These are phyloP conservation scores for Plantago major DNA, from an alignment of 257 asterid genomes.

Conservation along the genomic window DNA sequence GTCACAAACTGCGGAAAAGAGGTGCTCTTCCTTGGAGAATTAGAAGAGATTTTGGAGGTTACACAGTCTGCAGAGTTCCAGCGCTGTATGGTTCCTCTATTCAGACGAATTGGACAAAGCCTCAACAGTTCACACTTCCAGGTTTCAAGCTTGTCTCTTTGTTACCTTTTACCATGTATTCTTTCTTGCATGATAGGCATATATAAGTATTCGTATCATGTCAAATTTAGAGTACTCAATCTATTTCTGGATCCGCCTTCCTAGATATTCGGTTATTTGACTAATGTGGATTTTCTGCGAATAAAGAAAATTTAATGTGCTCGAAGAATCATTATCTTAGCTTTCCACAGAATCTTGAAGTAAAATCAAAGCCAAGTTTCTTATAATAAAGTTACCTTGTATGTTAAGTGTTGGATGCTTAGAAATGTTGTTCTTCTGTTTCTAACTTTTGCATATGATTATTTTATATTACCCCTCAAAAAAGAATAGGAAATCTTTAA, in stretches of 20 bases:
- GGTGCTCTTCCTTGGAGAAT: slow-evolving; percentile 82
- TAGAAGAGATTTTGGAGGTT: slow-evolving; percentile 79
- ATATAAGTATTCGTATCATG: slow-evolving; percentile 3
- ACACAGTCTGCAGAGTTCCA: slow-evolving; percentile 76
- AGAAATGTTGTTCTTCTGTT: no score
- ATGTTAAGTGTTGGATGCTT: no score
- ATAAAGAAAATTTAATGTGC: not conserved
- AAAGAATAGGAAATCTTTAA: no score
- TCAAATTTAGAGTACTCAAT: not conserved
- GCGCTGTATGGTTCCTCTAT: slow-evolving; percentile 81
- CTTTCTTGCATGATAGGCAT: slow-evolving; percentile 7
- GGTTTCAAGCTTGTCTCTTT: slow-evolving; percentile 35
- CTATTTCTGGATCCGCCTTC: not conserved
- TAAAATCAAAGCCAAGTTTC: not conserved
- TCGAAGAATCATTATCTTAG: slow-evolving; percentile 6
- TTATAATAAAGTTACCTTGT: not conserved
- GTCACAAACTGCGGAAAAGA: slow-evolving; percentile 82
- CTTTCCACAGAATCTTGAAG: not conserved
- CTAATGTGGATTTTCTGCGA: not conserved
- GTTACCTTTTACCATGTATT: not conserved
- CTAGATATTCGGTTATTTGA: slow-evolving; percentile 3
- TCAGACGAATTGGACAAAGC: slow-evolving; percentile 71
- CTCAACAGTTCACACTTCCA: slow-evolving; percentile 86
- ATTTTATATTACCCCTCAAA: no score
- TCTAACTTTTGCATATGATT: no score